Conservation (phyloP, 73 alveolate species). For the Paramecium tetraurelia region DNA sequence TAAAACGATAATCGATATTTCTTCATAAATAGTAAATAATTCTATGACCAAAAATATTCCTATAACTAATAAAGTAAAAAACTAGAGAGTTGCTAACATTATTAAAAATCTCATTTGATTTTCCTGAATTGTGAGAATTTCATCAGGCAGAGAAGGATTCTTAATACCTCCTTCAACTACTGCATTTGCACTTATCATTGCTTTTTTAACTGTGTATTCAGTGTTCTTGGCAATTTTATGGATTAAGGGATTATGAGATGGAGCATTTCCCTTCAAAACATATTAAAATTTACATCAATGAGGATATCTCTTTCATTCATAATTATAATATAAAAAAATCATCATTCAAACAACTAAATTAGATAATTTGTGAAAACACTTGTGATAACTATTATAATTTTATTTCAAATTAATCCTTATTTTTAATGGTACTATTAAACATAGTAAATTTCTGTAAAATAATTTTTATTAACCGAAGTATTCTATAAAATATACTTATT, state of each 20-base stretch:
- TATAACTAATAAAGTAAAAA: background rate
- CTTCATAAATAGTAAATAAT: background rate
- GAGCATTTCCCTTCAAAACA: background rate
- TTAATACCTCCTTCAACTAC: constrained; percentile 4
- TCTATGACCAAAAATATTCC: background rate
- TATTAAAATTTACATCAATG: background rate
- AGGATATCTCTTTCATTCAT: background rate
- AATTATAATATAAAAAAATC: background rate
- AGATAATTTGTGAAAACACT: background rate
- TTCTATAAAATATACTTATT: constrained; percentile 12
- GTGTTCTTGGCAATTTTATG: background rate
- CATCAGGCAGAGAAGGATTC: background rate
- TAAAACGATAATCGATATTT: background rate
- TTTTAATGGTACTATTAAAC: background rate
- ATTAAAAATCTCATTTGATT: background rate
- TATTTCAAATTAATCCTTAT: background rate
- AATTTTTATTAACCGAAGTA: background rate
- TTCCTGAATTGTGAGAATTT: background rate
- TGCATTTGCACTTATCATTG: constrained; percentile 20
- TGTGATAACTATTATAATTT: background rate
- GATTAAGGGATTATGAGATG: background rate
- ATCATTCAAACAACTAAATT: background rate
- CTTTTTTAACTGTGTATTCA: background rate
- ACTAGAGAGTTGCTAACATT: background rate
- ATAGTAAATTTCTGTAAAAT: background rate